Base-by-base conservation (phyloP, 2,329 filamentous ascomycete genomes). In the Fusarium sp. region DNA sequence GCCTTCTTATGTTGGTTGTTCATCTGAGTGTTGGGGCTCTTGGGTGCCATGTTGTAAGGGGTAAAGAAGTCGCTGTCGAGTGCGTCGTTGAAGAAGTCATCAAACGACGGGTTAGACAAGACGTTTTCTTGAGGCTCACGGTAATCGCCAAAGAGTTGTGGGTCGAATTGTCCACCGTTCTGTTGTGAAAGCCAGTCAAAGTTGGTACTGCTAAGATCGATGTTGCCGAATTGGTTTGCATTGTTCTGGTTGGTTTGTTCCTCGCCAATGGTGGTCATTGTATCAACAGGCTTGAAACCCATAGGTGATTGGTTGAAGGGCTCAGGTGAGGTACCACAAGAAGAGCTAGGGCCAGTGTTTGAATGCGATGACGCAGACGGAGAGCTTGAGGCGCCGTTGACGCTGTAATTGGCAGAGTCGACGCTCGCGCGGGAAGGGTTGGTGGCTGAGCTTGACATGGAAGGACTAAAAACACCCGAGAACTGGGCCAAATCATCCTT, bases 71-170 rank as follows among this genome's bases (percentile, higher is more conserved):
- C 94, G 20, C 89, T 83, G 16, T 94, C 91, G 76, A 97, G 91
- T 15, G 93, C 92, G 72, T 97, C 94, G 70, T 88, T 88, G 79
- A 89, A 89, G 72, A 89, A 87, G 67, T 89, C 91, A 56, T 93
- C 92, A 70, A 97, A 92, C 10, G 89, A 88, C 42, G 86, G 87
- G 75, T 82, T 90, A 70, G 84, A 83, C 18, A 97, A 81, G 15
- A 97, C 86, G 57, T 91, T 95, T 59, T 93, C 92, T 74, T 97
- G 93, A 1, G 93, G 90, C 75, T 99, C 96, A 53, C 96, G 90
- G 80, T 97, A 98, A 72, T 94, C 92, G 55, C 92, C 92, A 78
- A 97, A 98, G 6, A 98, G 84, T 57, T 96, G 89, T 0, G 96
- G 95, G 66, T 98, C 94, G 74, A 98, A 97, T 68, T 92, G 89